phyloP scores from a whole-genome alignment of 352 stramenopile genomes.

The Phytophthora melonis region DNA sequence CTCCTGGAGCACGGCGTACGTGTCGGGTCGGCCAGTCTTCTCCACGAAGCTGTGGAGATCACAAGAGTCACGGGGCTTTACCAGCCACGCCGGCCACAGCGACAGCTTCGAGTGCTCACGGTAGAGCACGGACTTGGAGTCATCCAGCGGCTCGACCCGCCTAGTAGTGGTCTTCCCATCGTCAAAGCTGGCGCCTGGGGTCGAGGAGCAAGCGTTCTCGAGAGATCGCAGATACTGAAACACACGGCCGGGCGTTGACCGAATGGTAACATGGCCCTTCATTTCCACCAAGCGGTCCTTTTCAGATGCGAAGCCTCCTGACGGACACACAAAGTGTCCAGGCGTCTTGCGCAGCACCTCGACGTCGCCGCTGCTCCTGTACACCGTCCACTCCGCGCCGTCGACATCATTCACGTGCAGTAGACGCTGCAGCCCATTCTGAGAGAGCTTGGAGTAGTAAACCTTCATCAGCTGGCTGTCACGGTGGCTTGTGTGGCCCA shows the following conservation, averaged over 20 bases:
- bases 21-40: conserved; percentile 67
- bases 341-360: conserved; percentile 55
- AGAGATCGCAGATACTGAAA: conserved; percentile 75
- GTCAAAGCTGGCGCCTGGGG: conserved; percentile 36
- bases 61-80: conserved; percentile 83
- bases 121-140: conserved; percentile 72
- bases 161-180: conserved; percentile 45
- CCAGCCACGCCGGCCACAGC: conserved; percentile 81
- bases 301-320: conserved; percentile 37
- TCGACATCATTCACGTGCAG: conserved; percentile 50
- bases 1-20: conserved; percentile 74
- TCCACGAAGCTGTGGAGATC: conserved; percentile 84
- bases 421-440: conserved; percentile 64
- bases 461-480: conserved; percentile 80
- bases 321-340: conserved; percentile 39
- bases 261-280: conserved; percentile 69
- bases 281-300: conserved; percentile 77
- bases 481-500: conserved; percentile 66
- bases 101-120: conserved; percentile 74
- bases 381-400: conserved; percentile 56
- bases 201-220: conserved; percentile 43
- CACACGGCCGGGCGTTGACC: conserved; percentile 51
- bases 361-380: conserved; percentile 42
- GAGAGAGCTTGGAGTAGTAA: conserved; percentile 74
- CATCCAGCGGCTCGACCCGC: conserved; percentile 75